Percentiles rank a stretch among this genome's conserved stretches.
These are phyloP conservation scores for Scedosporium minutisporum DNA, from an alignment of 2,329 filamentous ascomycete genomes.

Conservation along the genomic window DNA sequence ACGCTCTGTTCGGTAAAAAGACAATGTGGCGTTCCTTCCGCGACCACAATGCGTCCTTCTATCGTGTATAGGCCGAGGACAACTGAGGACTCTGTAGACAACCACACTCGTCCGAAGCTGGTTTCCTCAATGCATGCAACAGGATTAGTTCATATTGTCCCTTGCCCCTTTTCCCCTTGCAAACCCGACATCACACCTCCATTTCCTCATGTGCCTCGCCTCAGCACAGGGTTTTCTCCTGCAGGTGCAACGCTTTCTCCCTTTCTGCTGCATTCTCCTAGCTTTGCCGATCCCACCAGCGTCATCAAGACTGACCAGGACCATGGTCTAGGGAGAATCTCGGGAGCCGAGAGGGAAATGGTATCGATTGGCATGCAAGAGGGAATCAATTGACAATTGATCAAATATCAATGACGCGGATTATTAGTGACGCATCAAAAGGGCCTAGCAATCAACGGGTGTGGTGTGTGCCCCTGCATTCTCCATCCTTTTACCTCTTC, in stretches of 20 bases:
- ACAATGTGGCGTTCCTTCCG: too few species aligned
- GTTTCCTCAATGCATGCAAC: neutral
- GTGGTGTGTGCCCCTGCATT: neutral
- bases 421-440: too few species aligned
- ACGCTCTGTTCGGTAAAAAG: too few species aligned
- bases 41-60: too few species aligned
- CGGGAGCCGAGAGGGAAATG: too few species aligned
- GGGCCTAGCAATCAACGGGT: too few species aligned
- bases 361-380: too few species aligned
- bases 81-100: too few species aligned
- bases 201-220: neutral
- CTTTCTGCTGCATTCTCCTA: neutral
- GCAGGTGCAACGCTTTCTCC: neutral
- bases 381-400: too few species aligned
- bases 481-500: neutral
- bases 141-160: neutral
- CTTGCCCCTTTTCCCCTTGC: neutral
- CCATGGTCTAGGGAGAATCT: neutral
- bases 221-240: neutral
- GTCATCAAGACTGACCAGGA: neutral
- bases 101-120: too few species aligned
- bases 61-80: too few species aligned
- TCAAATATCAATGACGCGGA: too few species aligned
- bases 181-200: neutral
- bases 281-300: neutral